Evolutionary conservation across 169 alveolate species (phyloP).

Genomic region (Plasmodium billcollinsi): DNA sequence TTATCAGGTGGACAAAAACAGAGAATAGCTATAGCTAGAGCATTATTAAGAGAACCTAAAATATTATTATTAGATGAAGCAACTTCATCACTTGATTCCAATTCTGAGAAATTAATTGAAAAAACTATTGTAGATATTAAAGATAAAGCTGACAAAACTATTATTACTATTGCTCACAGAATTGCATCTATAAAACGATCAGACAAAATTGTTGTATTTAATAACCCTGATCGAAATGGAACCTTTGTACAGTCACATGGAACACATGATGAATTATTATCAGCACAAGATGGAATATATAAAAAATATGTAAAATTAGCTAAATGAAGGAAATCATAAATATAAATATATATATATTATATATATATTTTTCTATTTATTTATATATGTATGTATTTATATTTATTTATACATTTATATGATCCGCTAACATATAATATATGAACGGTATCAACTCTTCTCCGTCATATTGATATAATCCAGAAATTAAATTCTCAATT

Average conservation of each 20-base stretch:
- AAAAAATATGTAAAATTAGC: conserved; percentile 72
- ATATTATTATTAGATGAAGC: conserved; percentile 97
- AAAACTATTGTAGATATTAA: conserved; percentile 68
- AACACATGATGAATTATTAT: conserved; percentile 89
- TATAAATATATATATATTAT: background rate
- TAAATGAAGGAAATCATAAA: conserved; percentile 5
- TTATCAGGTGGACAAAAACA: conserved; percentile 93
- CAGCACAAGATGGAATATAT: conserved; percentile 46
- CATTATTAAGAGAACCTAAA: conserved; percentile 89
- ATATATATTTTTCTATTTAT: background rate
- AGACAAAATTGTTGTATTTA: conserved; percentile 86
- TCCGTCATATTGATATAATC: too few relatives aligned
- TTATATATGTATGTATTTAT: background rate
- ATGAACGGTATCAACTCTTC: too few relatives aligned
- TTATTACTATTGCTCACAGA: conserved; percentile 95
- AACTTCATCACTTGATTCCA: conserved; percentile 95
- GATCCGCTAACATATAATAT: too few relatives aligned
- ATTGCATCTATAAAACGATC: conserved; percentile 90
- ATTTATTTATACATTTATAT: background rate
- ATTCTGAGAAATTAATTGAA: conserved; percentile 84
- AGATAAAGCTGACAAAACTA: conserved; percentile 84
- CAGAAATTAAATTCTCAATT: too few relatives aligned
- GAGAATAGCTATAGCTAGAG: conserved; percentile 92
- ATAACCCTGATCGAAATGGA: conserved; percentile 85
- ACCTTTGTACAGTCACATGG: conserved; percentile 89